A percentile compares a stretch with the other conserved stretches of the same genome.
phyloP scores from a whole-genome alignment of 192 early-diverging fungal species.

The Jimgerdemannia flammicorona region DNA sequence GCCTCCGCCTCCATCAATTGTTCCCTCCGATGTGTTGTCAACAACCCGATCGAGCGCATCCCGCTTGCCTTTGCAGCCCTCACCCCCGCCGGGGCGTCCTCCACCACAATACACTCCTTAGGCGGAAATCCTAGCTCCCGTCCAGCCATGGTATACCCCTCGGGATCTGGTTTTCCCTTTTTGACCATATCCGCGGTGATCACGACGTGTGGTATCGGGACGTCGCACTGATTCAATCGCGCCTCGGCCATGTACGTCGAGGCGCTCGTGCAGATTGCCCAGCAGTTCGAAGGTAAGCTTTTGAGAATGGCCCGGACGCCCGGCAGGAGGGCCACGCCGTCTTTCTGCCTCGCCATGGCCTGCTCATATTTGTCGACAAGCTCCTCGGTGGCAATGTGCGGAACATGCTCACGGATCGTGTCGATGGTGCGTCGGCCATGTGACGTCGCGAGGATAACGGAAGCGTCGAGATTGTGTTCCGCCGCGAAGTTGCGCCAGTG shows the following conservation, averaged over 20 bases:
- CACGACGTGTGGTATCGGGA: constrained; percentile 27
- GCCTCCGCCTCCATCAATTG: constrained; percentile 40
- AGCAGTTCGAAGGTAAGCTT: constrained; percentile 17
- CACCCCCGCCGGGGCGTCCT: constrained; percentile 48
- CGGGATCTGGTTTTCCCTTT: constrained; percentile 36
- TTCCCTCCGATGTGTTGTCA: constrained; percentile 38
- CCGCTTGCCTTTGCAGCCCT: constrained; percentile 34
- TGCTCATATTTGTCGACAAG: constrained; percentile 15
- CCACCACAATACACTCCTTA: constrained; percentile 47
- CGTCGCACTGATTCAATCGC: constrained; percentile 34
- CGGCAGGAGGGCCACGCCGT: constrained; percentile 45
- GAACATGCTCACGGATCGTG: constrained; percentile 38
- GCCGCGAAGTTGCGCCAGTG: constrained; percentile 38
- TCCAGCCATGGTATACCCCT: constrained; percentile 38
- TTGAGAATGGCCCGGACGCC: constrained; percentile 32
- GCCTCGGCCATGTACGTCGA: constrained; percentile 34
- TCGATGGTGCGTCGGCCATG: constrained; percentile 48
- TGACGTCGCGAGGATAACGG: constrained; percentile 34
- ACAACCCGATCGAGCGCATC: constrained; percentile 31
- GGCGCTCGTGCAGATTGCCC: constrained; percentile 43
- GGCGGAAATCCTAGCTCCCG: constrained; percentile 21
- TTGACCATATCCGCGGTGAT: constrained; percentile 25
- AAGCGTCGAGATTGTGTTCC: constrained; percentile 33
- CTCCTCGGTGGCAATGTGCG: constrained; percentile 22
- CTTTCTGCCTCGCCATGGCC: constrained; percentile 17